Evolutionary conservation across 805 yeast genomes (phyloP), one percentile per base, ranked within the genome.

Genomic region (Naumovozyma dairenensis): DNA sequence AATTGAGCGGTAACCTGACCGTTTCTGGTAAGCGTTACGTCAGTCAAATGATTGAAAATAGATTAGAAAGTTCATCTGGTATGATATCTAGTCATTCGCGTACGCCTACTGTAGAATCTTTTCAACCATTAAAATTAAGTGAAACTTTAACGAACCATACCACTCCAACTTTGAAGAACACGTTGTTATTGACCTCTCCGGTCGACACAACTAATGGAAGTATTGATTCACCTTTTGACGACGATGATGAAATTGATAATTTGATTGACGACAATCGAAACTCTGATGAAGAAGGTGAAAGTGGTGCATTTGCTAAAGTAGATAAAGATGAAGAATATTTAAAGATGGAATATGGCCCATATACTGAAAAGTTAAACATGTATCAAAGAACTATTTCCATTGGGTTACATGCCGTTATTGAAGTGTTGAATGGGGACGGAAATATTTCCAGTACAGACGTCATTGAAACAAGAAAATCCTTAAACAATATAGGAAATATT

Each of bases 371-470:
- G 35, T 60, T 71, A n/a, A 61, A 69, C 2, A 67, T 74, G 8
- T 53, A 63, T 13, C 71, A 65, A 42, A 66, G 72, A 26, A 59
- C 72, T 0, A 54, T 74, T 26, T 60, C 61, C 9, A 64, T 74
- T 4, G 77, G 72, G 42, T 48, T 74, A 15, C 40, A 61, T 12
- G 65, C 72, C 3, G 55, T 74, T 17, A 54, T 61, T 20, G 78
- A 74, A 17, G 49, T 74, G 25, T 58, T 72, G 31, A 34, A 39
- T 10, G 36, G 30, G 9, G 31, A 34, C 7, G 38, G 33, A 6
- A 35, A 33, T 12, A 34, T 39, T 25, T 34, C 34, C 1, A 46
- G 44, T 16, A 59, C 50, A 17, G 40, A 49, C 16, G 31, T 55
- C 16, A 44, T 36, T 3, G 43, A 48, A 21, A 45, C 62, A 0